Percentiles rank a stretch among this genome's conserved stretches.
phyloP scores from a whole-genome alignment of 1,139 yeast genomes.

The Sugiyamaella xylanicola region DNA sequence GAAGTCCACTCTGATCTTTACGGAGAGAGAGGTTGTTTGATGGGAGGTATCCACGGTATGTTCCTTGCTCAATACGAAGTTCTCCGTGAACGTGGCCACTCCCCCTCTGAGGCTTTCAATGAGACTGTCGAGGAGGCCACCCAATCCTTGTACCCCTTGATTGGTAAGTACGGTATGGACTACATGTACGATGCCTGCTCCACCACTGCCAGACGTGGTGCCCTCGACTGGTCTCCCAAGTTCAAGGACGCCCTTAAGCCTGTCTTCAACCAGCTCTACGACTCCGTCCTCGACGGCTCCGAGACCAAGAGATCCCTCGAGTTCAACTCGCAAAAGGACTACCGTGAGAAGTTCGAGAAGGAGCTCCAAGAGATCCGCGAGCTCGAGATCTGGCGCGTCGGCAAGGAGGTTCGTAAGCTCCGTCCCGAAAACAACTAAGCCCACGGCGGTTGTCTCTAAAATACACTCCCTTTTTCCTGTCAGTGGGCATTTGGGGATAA shows the following conservation, averaged over 20 bases:
- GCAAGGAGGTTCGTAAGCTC: conserved; percentile 98
- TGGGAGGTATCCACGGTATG: conserved; percentile 99
- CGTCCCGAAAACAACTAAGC: conserved; percentile 96
- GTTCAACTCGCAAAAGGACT: conserved; percentile 96
- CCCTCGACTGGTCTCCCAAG: conserved; percentile 99
- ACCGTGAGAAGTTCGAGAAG: conserved; percentile 93
- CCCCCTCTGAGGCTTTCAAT: conserved; percentile 99
- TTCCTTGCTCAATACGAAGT: conserved; percentile 99
- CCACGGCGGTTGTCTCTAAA: conserved; percentile 7
- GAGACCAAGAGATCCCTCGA: conserved; percentile 98
- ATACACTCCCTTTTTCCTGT: conserved; percentile 21
- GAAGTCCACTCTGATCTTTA: conserved; percentile 98
- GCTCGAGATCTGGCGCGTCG: conserved; percentile 99
- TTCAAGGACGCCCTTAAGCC: conserved; percentile 99
- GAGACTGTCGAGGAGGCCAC: conserved; percentile 99
- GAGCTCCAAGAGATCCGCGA: conserved; percentile 92
- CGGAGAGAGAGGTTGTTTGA: conserved; percentile 99
- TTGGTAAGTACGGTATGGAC: conserved; percentile 99
- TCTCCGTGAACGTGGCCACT: conserved; percentile 98
- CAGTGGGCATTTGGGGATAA: conserved; percentile 26
- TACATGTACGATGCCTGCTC: conserved; percentile 99
- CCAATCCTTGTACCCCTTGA: conserved; percentile 97
- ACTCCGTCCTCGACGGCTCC: conserved; percentile 91
- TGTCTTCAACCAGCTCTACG: conserved; percentile 93
- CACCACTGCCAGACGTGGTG: conserved; percentile 99